A percentile compares a stretch with the other conserved stretches of the same genome.
phyloP scores from a whole-genome alignment of 75 land plant species.

The Cryptomeria japonica region DNA sequence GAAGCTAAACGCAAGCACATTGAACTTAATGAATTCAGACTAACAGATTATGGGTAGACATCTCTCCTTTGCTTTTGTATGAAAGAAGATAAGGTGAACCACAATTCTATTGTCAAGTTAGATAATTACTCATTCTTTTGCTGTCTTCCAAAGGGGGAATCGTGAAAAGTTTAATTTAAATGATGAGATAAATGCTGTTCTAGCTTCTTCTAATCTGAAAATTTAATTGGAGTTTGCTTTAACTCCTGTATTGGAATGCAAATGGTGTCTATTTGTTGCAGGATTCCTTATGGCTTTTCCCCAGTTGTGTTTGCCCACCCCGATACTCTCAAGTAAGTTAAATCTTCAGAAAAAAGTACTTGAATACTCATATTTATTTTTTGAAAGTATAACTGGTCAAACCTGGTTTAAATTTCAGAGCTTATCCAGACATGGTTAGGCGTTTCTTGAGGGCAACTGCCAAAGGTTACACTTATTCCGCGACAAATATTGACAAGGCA shows the following conservation, averaged over 20 bases:
- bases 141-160: neutral
- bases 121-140: neutral
- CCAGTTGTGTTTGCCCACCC: conserved; percentile 31
- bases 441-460: conserved; percentile 15
- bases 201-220: neutral
- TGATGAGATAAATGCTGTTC: neutral
- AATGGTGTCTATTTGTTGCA: conserved; percentile 2
- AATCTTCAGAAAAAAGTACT: neutral
- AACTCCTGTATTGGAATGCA: neutral
- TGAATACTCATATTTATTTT: neutral
- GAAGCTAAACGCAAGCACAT: conserved; percentile 15
- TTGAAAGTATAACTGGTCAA: neutral
- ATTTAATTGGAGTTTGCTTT: neutral
- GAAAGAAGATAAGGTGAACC: neutral
- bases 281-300: conserved; percentile 35
- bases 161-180: neutral
- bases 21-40: conserved; percentile 26
- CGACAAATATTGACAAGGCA: conserved; percentile 14
- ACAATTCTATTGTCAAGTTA: neutral
- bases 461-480: conserved; percentile 12
- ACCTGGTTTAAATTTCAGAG: conserved; percentile 2
- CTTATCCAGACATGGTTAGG: conserved; percentile 20
- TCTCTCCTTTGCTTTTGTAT: neutral
- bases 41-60: conserved; percentile 23
- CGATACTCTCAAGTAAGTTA: conserved; percentile 19